Evolutionary conservation across 2,329 filamentous ascomycete species (phyloP), one percentile per base, ranked within the genome.

Genomic region (Neonectria hederae): DNA sequence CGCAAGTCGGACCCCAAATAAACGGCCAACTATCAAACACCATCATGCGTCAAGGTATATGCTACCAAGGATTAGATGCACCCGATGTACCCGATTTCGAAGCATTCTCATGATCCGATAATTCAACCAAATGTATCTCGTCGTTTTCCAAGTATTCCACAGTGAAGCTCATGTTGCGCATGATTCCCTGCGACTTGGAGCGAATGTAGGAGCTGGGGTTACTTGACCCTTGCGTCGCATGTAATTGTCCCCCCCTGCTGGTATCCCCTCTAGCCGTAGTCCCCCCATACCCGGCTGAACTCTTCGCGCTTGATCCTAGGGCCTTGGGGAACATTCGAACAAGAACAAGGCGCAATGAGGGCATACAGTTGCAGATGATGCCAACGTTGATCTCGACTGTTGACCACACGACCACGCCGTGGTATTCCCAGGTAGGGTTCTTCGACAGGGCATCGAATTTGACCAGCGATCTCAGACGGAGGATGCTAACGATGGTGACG

Each of bases 91-190:
- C 14, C 7, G 45, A 19, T 28, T 30, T 28, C 6, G 45, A 48
- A 5, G 10, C 3, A 19, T 13, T 19, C 17, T 72, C 65, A 5
- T 72, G 42, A n/a, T 76, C 73, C 8, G 61, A 67, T 65, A 77
- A 72, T 7, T 70, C 54, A 5, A 79, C 74, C 24, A 79, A 57
- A 10, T 72, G 70, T 1, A 69, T 67, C 49, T 79, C 77, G 43
- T 79, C 76, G 1, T 76, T 48, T 17, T 48, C 72, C 3, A 69
- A 74, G 38, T 72, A 79, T 28, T 79, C 75, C 0, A 80, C 76
- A 2, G 72, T 65, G 30, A 79, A 80, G 2, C 75, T 75, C 40
- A 75, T 77, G 10, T 79, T 66, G 38, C 72, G 76, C 2, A 68
- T 70, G 30, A 79, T 80, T 0, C 74, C 72, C 3, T 70, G 71